Base-by-base conservation (phyloP, 176 grass and related monocot species). In the Oryza glaberrima region DNA sequence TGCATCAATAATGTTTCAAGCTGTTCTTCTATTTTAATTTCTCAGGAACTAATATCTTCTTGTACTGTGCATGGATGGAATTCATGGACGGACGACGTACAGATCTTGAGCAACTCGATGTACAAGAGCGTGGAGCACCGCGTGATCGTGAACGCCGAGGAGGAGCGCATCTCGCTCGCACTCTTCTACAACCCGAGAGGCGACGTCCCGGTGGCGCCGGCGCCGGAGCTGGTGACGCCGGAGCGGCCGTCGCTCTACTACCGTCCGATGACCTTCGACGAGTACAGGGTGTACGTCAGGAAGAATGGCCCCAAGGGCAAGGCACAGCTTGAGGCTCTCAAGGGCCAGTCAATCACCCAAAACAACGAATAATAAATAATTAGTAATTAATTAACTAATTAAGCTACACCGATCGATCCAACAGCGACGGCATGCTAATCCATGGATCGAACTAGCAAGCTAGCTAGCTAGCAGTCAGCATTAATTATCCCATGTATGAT, bases 111-210 rank as follows among this genome's bases (percentile, higher is more conserved):
- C 73, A 98, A 98, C 40, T 87, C 84, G 0, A 23, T 75, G 58
- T 95, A 88, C 74, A 95, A 86, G 78, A 94, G 95, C 83, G 90
- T 98, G 48, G 93, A 95, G 77, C 93, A 95, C 58, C 95, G 93
- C 15, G 93, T 91, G 74, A 60, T 90, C 19, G 92, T 87, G 40
- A 98, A 91, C 67, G 80, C 90, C 19, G 47, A 48, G 66, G 36
- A 77, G 25, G 95, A 98, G 85, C 91, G 95, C 25, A 28, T 98
- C 75, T 98, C 95, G 10, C 72, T 98, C 3, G 95, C 95, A 2
- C 73, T 98, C 68, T 98, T 98, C 89, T 98, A 92, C 93, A 95
- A 95, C 85, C 95, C 95, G 2, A 81, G 75, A 30, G 80, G 82
- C 25, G 89, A 95, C 87, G 3, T 92, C 20, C 91, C 80, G 46